Conservation (phyloP, 108 stramenopile genomes). For the Cyclostephanos tholiformis region DNA sequence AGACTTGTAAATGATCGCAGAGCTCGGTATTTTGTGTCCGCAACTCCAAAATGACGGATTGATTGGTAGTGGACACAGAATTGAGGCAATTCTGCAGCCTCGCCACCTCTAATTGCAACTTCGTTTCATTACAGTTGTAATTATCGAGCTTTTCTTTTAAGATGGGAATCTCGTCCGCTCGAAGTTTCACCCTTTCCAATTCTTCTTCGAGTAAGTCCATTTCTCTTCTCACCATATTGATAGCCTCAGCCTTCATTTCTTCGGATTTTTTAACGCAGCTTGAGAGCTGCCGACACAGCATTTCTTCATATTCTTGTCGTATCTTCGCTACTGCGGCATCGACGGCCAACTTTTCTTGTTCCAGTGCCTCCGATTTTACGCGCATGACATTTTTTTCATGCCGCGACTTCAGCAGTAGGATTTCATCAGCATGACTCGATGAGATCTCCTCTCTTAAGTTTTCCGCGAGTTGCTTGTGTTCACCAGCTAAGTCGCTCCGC, state of each 20-base stretch:
- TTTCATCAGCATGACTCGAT: constrained; percentile 30
- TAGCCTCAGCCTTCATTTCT: constrained; percentile 12
- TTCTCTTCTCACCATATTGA: constrained; percentile 6
- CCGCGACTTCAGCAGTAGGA: constrained; percentile 33
- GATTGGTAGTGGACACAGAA: constrained; percentile 4
- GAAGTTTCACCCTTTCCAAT: constrained; percentile 2
- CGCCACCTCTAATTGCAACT: constrained; percentile 22
- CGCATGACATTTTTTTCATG: constrained; percentile 27
- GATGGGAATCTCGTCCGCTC: constrained; percentile 22
- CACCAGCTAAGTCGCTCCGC: constrained; percentile 27
- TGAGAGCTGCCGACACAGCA: constrained; percentile 16
- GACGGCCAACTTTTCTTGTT: constrained; percentile 32
- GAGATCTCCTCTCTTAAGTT: constrained; percentile 17
- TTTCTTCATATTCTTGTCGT: constrained; percentile 30
- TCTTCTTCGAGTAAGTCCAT: constrained; percentile 20
- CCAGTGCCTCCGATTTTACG: constrained; percentile 17
- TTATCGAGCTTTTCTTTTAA: constrained; percentile 13
- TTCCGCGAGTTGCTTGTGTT: constrained; percentile 8
- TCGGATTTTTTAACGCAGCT: constrained; percentile 9
- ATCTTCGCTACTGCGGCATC: constrained; percentile 28
- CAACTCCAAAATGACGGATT: constrained; percentile 24
- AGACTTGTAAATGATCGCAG: background rate
- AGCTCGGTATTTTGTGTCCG: constrained; percentile 21
- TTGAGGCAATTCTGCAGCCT: constrained; percentile 21
- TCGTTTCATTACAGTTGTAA: constrained; percentile 9